Conservation (phyloP, 345 rosid genomes). For the Camelina sativa region DNA sequence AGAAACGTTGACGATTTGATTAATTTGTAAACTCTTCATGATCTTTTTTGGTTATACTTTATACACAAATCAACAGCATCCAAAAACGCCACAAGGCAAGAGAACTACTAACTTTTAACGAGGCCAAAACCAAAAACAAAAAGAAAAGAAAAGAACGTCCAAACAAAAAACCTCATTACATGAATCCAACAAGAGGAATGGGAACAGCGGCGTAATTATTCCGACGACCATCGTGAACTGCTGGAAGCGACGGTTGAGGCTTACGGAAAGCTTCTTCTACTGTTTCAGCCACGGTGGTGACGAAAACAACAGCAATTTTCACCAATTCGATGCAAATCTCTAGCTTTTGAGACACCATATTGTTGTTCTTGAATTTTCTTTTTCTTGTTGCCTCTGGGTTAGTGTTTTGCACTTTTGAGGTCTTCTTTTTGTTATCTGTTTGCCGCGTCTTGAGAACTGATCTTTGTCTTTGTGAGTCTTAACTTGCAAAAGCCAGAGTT, state of each 20-base stretch:
- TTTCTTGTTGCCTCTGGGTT: neutral
- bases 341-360: constrained; percentile 57
- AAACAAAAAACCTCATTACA: constrained; percentile 45
- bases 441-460: constrained; percentile 32
- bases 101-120: constrained; percentile 33
- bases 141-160: neutral
- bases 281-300: constrained; percentile 55
- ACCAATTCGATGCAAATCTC: constrained; percentile 54
- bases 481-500: constrained; percentile 26
- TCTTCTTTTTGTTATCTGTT: constrained; percentile 8
- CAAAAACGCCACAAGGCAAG: constrained; percentile 33
- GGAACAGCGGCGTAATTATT: constrained; percentile 36
- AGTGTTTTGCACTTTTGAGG: constrained; percentile 38
- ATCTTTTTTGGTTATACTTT: constrained; percentile 17
- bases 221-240: constrained; percentile 29
- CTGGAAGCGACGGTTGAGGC: constrained; percentile 18
- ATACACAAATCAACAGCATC: constrained; percentile 36
- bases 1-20: constrained; percentile 22
- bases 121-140: constrained; percentile 27
- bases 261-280: constrained; percentile 42
- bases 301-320: constrained; percentile 52
- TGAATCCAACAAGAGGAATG: constrained; percentile 54
- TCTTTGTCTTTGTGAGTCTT: constrained; percentile 36
- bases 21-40: constrained; percentile 38
- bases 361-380: constrained; percentile 2